Evolutionary conservation across 805 yeast genomes (phyloP).

Genomic region (Yarrowia yakushimensis): DNA sequence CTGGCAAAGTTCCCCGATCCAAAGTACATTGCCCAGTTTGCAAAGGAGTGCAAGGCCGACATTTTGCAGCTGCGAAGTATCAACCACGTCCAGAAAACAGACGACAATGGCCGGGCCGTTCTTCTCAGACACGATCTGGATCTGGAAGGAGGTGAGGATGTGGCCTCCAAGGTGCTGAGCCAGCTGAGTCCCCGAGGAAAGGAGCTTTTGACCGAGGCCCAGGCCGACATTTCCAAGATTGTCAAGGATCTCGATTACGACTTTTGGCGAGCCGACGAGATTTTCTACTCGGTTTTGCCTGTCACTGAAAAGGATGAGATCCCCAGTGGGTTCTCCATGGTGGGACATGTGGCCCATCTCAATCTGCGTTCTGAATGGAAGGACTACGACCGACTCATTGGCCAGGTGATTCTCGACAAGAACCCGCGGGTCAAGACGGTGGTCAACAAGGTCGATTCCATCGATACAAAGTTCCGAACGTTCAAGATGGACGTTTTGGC

Average conservation of each 20-base stretch:
- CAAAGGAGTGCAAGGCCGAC: constrained; percentile 55
- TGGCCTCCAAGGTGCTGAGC: constrained; percentile 38
- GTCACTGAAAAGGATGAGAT: constrained; percentile 61
- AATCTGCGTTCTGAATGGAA: constrained; percentile 80
- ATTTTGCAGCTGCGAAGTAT: constrained; percentile 68
- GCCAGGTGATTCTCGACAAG: constrained; percentile 86
- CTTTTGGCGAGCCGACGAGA: constrained; percentile 89
- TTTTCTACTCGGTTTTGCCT: constrained; percentile 74
- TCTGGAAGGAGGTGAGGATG: constrained; percentile 31
- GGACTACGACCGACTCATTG: constrained; percentile 76
- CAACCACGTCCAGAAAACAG: constrained; percentile 58
- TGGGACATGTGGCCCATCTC: constrained; percentile 94
- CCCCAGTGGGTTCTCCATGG: constrained; percentile 87
- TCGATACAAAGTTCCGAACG: constrained; percentile 84
- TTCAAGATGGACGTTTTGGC: constrained; percentile 93
- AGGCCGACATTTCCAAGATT: constrained; percentile 51
- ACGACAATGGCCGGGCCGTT: constrained; percentile 47
- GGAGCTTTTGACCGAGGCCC: constrained; percentile 47
- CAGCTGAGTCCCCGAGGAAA: constrained; percentile 41
- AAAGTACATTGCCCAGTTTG: constrained; percentile 53
- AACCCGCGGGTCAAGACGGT: constrained; percentile 79
- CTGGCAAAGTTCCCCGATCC: constrained; percentile 72
- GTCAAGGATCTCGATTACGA: constrained; percentile 60
- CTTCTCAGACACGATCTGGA: constrained; percentile 54
- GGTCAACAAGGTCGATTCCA: constrained; percentile 84